These are phyloP conservation scores for Globisporangium solare DNA, from an alignment of 352 stramenopile genomes.

Conservation along the genomic window DNA sequence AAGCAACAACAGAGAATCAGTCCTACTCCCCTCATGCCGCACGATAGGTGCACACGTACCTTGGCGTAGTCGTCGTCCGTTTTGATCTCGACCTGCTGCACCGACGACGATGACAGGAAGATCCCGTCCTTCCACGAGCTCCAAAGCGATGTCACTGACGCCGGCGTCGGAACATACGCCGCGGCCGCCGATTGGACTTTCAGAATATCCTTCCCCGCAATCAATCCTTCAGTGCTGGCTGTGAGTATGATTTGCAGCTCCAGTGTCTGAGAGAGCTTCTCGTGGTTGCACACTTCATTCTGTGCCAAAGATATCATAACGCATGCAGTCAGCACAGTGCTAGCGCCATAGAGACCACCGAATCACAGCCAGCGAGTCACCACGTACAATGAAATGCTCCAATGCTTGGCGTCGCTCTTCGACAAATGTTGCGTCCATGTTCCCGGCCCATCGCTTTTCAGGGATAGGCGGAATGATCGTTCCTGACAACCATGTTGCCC, in stretches of 20 bases:
- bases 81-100: slow-evolving; percentile 84
- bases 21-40: background rate
- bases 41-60: slow-evolving; percentile 17
- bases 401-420: slow-evolving; percentile 83
- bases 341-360: too few species aligned
- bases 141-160: slow-evolving; percentile 74
- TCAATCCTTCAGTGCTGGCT: slow-evolving; percentile 76
- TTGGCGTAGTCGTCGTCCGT: slow-evolving; percentile 84
- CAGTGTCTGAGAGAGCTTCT: slow-evolving; percentile 78
- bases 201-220: slow-evolving; percentile 77
- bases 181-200: slow-evolving; percentile 71
- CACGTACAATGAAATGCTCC: slow-evolving; percentile 82
- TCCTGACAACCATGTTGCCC: slow-evolving; percentile 20
- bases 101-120: slow-evolving; percentile 62
- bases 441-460: slow-evolving; percentile 85
- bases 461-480: slow-evolving; percentile 88
- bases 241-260: slow-evolving; percentile 83
- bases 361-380: too few species aligned
- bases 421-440: slow-evolving; percentile 88
- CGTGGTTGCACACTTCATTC: slow-evolving; percentile 84
- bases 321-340: too few species aligned
- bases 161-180: slow-evolving; percentile 71
- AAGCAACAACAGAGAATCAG: slow-evolving; percentile 2
- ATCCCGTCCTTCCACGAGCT: slow-evolving; percentile 79
- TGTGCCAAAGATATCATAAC: slow-evolving; percentile 16